These are phyloP conservation scores for Vigna nakashimae DNA, from an alignment of 306 rosid species.

Conservation along the genomic window DNA sequence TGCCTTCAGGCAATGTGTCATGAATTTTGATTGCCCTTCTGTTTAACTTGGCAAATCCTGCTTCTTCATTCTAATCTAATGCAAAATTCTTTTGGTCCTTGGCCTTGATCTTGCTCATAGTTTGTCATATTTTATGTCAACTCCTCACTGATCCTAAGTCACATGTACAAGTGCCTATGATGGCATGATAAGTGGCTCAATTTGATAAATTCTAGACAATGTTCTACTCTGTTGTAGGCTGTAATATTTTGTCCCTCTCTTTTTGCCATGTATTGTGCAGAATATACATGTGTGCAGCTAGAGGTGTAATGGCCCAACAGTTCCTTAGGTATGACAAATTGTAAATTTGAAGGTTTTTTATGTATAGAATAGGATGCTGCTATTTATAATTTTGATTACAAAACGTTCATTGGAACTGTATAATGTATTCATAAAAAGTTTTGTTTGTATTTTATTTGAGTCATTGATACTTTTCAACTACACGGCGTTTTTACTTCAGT, in stretches of 20 bases:
- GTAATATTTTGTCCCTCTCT: conserved; percentile 42
- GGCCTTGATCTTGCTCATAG: conserved; percentile 42
- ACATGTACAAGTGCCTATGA: conserved; percentile 43
- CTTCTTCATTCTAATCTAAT: conserved; percentile 48
- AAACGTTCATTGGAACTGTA: conserved; percentile 25
- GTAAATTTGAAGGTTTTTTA: conserved; percentile 48
- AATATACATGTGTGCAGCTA: conserved; percentile 47
- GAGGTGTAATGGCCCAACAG: conserved; percentile 47
- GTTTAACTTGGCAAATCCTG: conserved; percentile 43
- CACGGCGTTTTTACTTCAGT: conserved; percentile 2
- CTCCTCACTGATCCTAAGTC: conserved; percentile 44
- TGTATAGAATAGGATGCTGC: conserved; percentile 49
- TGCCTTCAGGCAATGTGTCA: conserved; percentile 42
- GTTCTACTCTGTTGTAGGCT: conserved; percentile 46
- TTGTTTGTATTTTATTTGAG: conserved; percentile 40
- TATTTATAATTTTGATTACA: conserved; percentile 29
- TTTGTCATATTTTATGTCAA: conserved; percentile 38
- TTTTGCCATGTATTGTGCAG: conserved; percentile 57
- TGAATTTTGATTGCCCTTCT: conserved; percentile 41
- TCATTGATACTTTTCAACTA: conserved; percentile 25
- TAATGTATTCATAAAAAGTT: conserved; percentile 40
- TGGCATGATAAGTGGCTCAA: conserved; percentile 50
- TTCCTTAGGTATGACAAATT: conserved; percentile 43
- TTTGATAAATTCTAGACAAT: conserved; percentile 42
- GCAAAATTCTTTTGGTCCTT: conserved; percentile 49